A percentile compares a stretch with the other conserved stretches of the same genome.
These are phyloP conservation scores for Paramecium sonneborni DNA, from an alignment of 73 alveolate species.

Conservation along the genomic window DNA sequence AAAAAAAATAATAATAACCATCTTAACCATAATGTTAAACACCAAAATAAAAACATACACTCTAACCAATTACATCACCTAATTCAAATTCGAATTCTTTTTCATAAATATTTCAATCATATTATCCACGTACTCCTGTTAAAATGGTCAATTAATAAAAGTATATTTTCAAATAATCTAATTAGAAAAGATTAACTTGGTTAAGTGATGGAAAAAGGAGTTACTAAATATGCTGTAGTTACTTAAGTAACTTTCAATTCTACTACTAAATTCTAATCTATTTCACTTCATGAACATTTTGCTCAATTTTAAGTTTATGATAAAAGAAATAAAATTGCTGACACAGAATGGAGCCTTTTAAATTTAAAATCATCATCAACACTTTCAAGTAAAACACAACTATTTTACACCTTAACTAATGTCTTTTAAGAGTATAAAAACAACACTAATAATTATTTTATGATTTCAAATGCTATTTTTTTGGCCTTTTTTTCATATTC, in stretches of 20 bases:
- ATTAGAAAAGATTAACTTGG: background rate
- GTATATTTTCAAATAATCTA: background rate
- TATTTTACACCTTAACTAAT: background rate
- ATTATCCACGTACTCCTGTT: background rate
- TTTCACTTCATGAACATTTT: background rate
- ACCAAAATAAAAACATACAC: background rate
- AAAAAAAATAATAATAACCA: background rate
- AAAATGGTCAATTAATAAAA: background rate
- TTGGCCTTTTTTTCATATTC: background rate
- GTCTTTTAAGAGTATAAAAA: background rate
- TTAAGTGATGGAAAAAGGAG: background rate
- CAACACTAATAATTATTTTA: background rate
- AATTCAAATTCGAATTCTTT: background rate
- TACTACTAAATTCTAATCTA: background rate
- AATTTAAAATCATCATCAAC: background rate
- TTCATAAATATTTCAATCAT: background rate
- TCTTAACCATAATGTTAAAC: background rate
- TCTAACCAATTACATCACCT: background rate
- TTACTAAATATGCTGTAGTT: background rate
- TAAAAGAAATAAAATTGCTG: background rate
- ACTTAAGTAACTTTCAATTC: slow-evolving; percentile 3
- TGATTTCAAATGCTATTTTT: background rate
- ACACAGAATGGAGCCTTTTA: background rate
- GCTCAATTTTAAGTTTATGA: background rate
- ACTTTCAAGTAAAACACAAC: background rate